A percentile compares a stretch with the other conserved stretches of the same genome.
Conservation (phyloP, 108 stramenopile genomes). For the Thalassiosira profunda region DNA sequence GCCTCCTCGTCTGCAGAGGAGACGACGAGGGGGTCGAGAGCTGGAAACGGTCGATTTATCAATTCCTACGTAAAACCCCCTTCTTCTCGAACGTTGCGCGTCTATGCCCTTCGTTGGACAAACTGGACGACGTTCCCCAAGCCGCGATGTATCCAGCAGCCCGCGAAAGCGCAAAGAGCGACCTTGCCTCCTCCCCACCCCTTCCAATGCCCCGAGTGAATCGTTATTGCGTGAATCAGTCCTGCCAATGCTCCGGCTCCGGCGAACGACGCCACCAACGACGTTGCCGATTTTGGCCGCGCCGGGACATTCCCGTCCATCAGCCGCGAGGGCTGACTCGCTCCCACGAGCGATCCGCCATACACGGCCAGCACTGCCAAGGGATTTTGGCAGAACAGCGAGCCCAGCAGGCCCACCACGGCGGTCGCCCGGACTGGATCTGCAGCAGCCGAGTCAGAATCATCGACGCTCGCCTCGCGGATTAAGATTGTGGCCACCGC, state of each 20-base stretch:
- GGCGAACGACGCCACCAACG: conserved; percentile 13
- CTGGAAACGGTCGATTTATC: no score
- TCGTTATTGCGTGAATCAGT: conserved; percentile 20
- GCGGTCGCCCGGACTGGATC: conserved; percentile 58
- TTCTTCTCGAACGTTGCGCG: no score
- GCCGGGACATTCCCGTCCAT: conserved; percentile 30
- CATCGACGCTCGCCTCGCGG: conserved; percentile 45
- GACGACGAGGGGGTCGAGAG: no score
- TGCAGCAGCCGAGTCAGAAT: conserved; percentile 29
- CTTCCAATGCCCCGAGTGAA: no score
- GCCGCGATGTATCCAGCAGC: not conserved
- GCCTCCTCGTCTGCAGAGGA: no score
- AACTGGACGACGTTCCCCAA: no score
- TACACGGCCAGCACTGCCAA: conserved; percentile 47
- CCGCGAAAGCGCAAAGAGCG: conserved; percentile 45
- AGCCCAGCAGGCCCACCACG: conserved; percentile 47
- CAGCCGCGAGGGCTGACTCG: conserved; percentile 57
- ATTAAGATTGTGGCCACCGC: conserved; percentile 55
- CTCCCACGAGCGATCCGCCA: conserved; percentile 62
- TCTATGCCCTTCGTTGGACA: no score
- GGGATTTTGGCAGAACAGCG: conserved; percentile 21
- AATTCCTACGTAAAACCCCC: no score
- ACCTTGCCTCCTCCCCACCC: conserved; percentile 62
- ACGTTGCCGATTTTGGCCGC: not conserved
- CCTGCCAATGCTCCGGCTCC: conserved; percentile 29